Conservation (phyloP, 1,139 yeast species). For the Pichia kudriavzevii region DNA sequence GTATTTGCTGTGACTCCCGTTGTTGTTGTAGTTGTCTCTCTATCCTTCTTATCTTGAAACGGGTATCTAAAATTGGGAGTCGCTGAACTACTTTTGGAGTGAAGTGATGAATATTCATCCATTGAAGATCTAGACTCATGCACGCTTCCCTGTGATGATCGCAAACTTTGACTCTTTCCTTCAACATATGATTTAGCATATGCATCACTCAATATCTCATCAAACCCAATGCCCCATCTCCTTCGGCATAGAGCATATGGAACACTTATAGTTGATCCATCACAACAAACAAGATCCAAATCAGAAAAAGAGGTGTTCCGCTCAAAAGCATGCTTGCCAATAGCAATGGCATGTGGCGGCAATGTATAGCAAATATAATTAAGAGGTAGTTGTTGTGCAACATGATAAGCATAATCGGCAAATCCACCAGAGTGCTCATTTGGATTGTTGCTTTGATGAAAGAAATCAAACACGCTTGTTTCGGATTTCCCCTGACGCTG, state of each 20-base stretch:
- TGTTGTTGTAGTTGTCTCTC: not conserved
- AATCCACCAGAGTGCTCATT: conserved; percentile 28
- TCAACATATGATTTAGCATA: conserved; percentile 52
- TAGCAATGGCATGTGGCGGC: conserved; percentile 68
- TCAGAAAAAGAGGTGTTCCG: conserved; percentile 59
- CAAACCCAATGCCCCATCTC: conserved; percentile 71
- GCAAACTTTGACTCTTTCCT: conserved; percentile 19
- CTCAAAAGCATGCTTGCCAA: conserved; percentile 68
- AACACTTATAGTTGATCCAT: conserved; percentile 58
- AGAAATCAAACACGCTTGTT: no score
- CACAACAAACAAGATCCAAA: conserved; percentile 60
- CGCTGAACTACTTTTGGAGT: conserved; percentile 10
- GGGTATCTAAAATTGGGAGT: conserved; percentile 51
- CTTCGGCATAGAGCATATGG: conserved; percentile 54
- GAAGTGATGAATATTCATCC: conserved; percentile 3
- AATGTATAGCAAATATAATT: conserved; percentile 62
- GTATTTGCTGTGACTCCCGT: not conserved
- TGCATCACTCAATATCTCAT: conserved; percentile 51
- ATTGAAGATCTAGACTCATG: conserved; percentile 6
- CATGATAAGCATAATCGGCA: conserved; percentile 67
- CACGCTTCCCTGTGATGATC: conserved; percentile 6
- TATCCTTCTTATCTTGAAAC: conserved; percentile 39
- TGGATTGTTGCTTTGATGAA: not conserved
- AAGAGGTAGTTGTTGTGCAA: conserved; percentile 61
- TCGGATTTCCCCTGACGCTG: no score